Evolutionary conservation across 208 protist genomes (phyloP).

Genomic region (Leishmania tropica): DNA sequence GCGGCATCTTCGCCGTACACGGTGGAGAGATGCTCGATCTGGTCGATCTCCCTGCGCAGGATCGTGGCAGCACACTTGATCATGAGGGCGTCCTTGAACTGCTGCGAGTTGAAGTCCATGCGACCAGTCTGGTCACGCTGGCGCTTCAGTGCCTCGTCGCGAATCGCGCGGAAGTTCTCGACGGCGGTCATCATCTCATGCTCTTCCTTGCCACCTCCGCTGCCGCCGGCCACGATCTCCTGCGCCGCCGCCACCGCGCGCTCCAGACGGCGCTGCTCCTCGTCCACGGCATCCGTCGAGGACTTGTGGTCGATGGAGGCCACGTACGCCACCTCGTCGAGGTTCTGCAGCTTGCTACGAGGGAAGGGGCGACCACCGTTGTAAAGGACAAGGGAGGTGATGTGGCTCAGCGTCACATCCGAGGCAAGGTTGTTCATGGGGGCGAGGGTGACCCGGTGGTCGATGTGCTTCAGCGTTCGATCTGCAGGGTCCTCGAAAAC

Average conservation of each 20-base stretch:
- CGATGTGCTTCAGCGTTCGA: conserved; percentile 36
- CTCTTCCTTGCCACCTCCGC: conserved; percentile 38
- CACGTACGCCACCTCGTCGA: conserved; percentile 63
- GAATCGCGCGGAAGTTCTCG: conserved; percentile 43
- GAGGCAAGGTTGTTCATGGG: conserved; percentile 43
- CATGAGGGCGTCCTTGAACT: conserved; percentile 86
- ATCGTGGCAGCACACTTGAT: conserved; percentile 74
- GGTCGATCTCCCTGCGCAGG: conserved; percentile 55
- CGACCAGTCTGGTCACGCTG: conserved; percentile 49
- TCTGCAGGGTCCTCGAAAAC: conserved; percentile 29
- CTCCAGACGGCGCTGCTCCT: conserved; percentile 36
- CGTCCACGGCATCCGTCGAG: conserved; percentile 34
- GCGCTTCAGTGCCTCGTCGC: conserved; percentile 48
- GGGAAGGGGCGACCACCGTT: conserved; percentile 46
- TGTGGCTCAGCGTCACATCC: conserved; percentile 71
- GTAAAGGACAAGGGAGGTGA: conserved; percentile 54
- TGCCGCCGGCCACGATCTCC: conserved; percentile 29
- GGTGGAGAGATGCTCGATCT: conserved; percentile 59
- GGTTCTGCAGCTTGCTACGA: conserved; percentile 62
- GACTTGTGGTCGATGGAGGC: conserved; percentile 34
- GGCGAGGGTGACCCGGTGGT: conserved; percentile 31
- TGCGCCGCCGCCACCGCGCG: conserved; percentile 27
- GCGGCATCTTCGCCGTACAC: conserved; percentile 39
- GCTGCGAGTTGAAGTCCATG: conserved; percentile 76
- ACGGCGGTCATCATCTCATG: conserved; percentile 33